Conservation (phyloP, 179 eudicot species). For the Patellifolia procumbens region DNA sequence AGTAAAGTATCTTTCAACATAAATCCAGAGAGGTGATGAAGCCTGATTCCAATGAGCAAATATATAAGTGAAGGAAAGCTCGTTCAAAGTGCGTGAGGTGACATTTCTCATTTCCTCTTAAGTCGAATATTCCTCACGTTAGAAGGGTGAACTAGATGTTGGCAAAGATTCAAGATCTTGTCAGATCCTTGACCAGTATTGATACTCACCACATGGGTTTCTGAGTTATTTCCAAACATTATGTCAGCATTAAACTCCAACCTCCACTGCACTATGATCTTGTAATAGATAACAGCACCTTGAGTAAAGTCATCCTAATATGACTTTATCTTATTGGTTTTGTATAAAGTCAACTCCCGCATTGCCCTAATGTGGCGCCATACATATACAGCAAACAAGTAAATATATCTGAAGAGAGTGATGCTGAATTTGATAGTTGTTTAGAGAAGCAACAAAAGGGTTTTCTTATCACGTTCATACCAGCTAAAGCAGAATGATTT, state of each 20-base stretch:
- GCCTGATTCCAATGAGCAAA: background rate
- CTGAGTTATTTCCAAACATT: background rate
- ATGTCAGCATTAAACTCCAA: background rate
- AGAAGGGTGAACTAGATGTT: background rate
- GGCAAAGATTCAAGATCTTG: no score
- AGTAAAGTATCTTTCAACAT: background rate
- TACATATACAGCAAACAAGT: background rate
- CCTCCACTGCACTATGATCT: background rate
- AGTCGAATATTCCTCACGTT: background rate
- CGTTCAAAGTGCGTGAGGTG: background rate
- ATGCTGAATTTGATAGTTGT: background rate
- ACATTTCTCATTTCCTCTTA: background rate
- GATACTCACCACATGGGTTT: background rate
- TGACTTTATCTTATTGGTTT: background rate
- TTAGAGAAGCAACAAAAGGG: background rate
- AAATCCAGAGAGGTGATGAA: background rate
- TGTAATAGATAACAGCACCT: no score
- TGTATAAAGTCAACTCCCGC: background rate
- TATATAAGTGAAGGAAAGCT: background rate
- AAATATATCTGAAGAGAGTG: background rate
- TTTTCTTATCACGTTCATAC: conserved; percentile 38
- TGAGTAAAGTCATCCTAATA: background rate
- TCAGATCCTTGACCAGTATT: no score
- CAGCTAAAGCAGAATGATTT: conserved; percentile 93
- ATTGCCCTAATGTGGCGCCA: background rate